Base-by-base conservation (phyloP, 495 filamentous ascomycete species). In the Aspergillus incahuasiensis region DNA sequence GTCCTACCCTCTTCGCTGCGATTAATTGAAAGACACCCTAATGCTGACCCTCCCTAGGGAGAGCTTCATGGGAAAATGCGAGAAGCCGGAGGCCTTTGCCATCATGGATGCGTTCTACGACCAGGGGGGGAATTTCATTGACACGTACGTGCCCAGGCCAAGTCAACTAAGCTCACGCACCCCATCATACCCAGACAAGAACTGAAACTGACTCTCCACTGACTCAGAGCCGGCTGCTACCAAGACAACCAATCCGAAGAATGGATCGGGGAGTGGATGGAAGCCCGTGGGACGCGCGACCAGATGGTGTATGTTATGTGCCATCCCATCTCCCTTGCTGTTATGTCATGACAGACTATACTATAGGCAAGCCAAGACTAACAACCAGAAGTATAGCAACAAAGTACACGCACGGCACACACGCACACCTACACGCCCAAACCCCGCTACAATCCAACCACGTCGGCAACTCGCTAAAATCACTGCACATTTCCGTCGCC, bases 381-480 rank as follows among this genome's bases (percentile, higher is more conserved):
- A n/a, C n/a, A n/a, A n/a, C n/a, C n/a, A n/a, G n/a, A n/a, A 58
- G 56, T 15, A 45, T 55, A 20, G 57, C 57, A 22, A 59, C 57
- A 7, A 59, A 59, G 24, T 59, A 59, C 18, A 59, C 57, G 1
- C 54, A 50, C 19, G 57, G 57, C 12, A 54, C 32, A 39, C 57
- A 49, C 19, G 46, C n/a, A 16, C 13, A 30, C 1, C 38, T 51
- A 19, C n/a, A 38, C 3, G 46, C 47, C 16, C 54, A 43, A 3
- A 44, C 54, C 19, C 51, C 43, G 3, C 48, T 59, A 21, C 57
- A 54, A 18, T 59, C 70, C 1, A 87, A 87, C 58, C 72, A 64
- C 64, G 65, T 65, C n/a, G 83, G 84, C 6, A 86, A 86, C 64
- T 70, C 74, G 52, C 60, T 73, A 30, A 79, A 80, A 51, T 78